phyloP scores from a whole-genome alignment of 768 basidiomycete genomes.

The Sarcodon sp. region DNA sequence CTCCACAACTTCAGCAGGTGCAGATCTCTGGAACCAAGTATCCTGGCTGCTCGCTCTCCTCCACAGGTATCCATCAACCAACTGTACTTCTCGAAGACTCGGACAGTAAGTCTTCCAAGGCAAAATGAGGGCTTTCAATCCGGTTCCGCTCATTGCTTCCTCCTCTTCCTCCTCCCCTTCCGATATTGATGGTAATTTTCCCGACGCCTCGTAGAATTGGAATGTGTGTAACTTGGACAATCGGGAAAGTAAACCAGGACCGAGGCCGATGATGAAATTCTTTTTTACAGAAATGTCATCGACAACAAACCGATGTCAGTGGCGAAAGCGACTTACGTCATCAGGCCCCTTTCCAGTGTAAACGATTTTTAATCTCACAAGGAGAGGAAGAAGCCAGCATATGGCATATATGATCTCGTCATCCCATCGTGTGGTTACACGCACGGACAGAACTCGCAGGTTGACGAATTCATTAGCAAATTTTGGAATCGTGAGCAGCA shows the following conservation, averaged over 20 bases:
- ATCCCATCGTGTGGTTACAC: slow-evolving; percentile 25
- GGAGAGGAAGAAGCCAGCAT: slow-evolving; percentile 20
- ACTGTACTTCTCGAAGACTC: slow-evolving; percentile 25
- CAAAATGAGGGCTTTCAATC: slow-evolving; percentile 22
- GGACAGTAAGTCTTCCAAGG: slow-evolving; percentile 31
- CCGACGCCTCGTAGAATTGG: slow-evolving; percentile 20
- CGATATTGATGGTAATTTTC: neutral
- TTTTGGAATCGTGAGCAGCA: slow-evolving; percentile 8
- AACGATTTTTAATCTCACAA: slow-evolving; percentile 26
- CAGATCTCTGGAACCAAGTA: slow-evolving; percentile 13
- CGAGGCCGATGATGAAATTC: slow-evolving; percentile 29
- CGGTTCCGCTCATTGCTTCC: slow-evolving; percentile 3
- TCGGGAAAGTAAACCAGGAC: slow-evolving; percentile 25
- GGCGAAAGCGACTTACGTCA: slow-evolving; percentile 20
- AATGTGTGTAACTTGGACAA: slow-evolving; percentile 24
- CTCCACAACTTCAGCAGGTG: slow-evolving; percentile 9
- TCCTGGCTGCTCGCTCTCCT: slow-evolving; percentile 22
- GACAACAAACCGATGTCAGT: neutral
- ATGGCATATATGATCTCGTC: slow-evolving; percentile 31
- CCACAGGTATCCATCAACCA: slow-evolving; percentile 26
- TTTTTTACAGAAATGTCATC: slow-evolving; percentile 4
- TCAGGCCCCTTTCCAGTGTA: slow-evolving; percentile 24
- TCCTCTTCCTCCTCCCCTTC: slow-evolving; percentile 1
- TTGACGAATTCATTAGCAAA: slow-evolving; percentile 14
- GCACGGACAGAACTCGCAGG: slow-evolving; percentile 19